Percentiles rank a stretch among this genome's conserved stretches.
Evolutionary conservation across 1,139 yeast genomes (phyloP).

Genomic region (Diutina rugosa): DNA sequence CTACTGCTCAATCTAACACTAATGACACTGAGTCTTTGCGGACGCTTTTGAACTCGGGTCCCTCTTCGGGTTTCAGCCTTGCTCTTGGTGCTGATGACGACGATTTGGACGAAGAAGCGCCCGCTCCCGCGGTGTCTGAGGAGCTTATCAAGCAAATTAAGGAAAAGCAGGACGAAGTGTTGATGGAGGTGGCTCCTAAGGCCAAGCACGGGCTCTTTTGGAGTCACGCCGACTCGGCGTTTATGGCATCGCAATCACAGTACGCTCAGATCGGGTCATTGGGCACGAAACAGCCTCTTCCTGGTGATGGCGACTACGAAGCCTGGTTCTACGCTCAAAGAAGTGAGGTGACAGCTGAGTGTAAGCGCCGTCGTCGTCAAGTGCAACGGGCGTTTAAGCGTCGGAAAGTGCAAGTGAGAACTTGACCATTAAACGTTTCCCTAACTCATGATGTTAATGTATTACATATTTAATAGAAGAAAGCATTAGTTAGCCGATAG

Average conservation of each 20-base stretch:
- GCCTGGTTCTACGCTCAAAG: constrained; percentile 74
- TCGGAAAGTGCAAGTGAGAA: constrained; percentile 3
- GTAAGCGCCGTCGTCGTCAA: constrained; percentile 67
- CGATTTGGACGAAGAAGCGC: constrained; percentile 10
- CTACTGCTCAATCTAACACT: neutral
- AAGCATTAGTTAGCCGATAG: too few species aligned
- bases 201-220: constrained; percentile 51
- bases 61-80: constrained; percentile 15
- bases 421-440: neutral
- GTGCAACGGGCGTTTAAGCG: constrained; percentile 48
- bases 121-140: constrained; percentile 10
- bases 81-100: constrained; percentile 24
- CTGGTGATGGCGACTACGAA: constrained; percentile 42
- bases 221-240: constrained; percentile 75
- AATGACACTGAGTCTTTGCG: neutral
- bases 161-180: constrained; percentile 15
- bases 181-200: constrained; percentile 4
- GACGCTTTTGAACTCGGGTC: neutral
- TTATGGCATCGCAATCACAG: constrained; percentile 73
- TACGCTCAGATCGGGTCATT: constrained; percentile 40
- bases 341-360: constrained; percentile 66
- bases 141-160: constrained; percentile 19
- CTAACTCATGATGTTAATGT: too few species aligned
- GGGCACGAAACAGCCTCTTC: constrained; percentile 16
- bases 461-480: too few species aligned